Evolutionary conservation across 177 flowering plant genomes (phyloP), one percentile per base, ranked within the genome.

Genomic region (Vitis hybrid): DNA sequence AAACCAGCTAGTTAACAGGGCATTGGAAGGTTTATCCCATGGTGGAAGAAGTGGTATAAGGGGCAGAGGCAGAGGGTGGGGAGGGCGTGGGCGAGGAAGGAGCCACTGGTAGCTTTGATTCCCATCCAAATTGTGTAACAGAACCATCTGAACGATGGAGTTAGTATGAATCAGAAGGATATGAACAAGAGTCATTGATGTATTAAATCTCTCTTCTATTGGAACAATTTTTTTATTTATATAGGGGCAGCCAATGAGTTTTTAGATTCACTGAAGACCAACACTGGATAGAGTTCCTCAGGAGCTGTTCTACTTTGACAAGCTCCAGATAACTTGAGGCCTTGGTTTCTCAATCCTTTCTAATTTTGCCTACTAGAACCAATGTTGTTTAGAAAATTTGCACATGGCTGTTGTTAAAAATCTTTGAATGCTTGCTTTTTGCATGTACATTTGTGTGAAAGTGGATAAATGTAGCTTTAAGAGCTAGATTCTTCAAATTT

Each of bases 1-100:
- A 71, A 89, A 83, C 67, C 92, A 94, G 79, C 92, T 92, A 56
- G 87, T 92, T 20, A 90, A 88, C 70, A 79, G 89, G 75, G 98
- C 97, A 65, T 79, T 94, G 44, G 90, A 89, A 80, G 98, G 92
- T 14, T 73, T 90, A 54, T 80, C 92, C 11, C 77, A 77, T 38
- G 88, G 92, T 20, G 92, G 90, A 1, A 77, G 85, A 33, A 66
- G 88, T 38, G 82, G 85, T 31, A 71, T 65, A 12, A 67, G 89
- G 60, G 88, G 91, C 15, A 72, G 91, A n/a, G 81, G 86, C 51
- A 73, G 89, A 8, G 81, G 86, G 1, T 38, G 83, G 58, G 82
- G 85, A 12, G 82, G 90, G 53, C 63, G 86, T 3, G 87, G 92
- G 59, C 80, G 95, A 73, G 92, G 97, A 71, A 78, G 97, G 78